phyloP scores from a whole-genome alignment of 2,329 filamentous ascomycete species.

The Phaeomoniella chlamydospora region DNA sequence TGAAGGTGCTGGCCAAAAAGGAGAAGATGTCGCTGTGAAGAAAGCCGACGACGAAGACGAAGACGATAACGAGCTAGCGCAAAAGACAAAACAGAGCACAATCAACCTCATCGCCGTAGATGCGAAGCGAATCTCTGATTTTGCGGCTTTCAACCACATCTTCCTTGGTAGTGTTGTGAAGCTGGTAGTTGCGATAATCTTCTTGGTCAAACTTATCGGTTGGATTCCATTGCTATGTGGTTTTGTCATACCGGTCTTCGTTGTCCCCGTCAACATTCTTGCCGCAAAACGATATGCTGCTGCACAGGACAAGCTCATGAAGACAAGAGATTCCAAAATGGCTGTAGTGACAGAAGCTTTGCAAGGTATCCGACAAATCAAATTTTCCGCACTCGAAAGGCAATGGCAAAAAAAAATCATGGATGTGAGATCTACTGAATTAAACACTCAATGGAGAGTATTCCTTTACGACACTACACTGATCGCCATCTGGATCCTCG shows the following conservation, averaged over 20 bases:
- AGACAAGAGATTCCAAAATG: conserved; percentile 60
- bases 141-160: conserved; percentile 50
- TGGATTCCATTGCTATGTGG: conserved; percentile 56
- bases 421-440: conserved; percentile 49
- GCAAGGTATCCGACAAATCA: conserved; percentile 70
- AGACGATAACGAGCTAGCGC: conserved; percentile 34
- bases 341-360: conserved; percentile 63
- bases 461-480: conserved; percentile 51
- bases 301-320: conserved; percentile 59
- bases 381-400: conserved; percentile 62
- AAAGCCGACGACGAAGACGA: conserved; percentile 24
- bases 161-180: conserved; percentile 50
- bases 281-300: conserved; percentile 50
- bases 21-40: conserved; percentile 15
- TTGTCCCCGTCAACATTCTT: conserved; percentile 54
- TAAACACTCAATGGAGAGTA: conserved; percentile 50
- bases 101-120: conserved; percentile 73
- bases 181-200: conserved; percentile 49
- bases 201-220: conserved; percentile 56
- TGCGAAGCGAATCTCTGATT: conserved; percentile 52
- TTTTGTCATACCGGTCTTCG: conserved; percentile 46
- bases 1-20: conserved; percentile 16
- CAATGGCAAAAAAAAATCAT: conserved; percentile 62
- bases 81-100: conserved; percentile 53
- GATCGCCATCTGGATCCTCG: conserved; percentile 56